Evolutionary conservation across 441 rosid species (phyloP).

Genomic region (Erodium moschatum): DNA sequence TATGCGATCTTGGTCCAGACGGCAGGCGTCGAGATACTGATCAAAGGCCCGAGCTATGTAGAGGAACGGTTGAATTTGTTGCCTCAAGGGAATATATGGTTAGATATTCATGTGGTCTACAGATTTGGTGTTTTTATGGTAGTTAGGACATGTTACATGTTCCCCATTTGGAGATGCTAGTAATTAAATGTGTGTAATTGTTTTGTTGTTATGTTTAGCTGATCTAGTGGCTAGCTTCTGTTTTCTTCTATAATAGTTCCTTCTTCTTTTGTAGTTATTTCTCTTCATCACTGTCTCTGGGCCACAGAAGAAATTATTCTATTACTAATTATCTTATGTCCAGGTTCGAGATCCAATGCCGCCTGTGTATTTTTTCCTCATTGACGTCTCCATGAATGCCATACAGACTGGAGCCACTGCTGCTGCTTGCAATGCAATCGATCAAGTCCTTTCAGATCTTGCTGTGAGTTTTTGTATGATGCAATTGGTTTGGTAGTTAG

Average conservation of each 20-base stretch:
- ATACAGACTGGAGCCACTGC: conserved; percentile 91
- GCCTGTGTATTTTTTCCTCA: conserved; percentile 73
- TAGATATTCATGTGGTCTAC: conserved; percentile 25
- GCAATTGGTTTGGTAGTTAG: too few species aligned
- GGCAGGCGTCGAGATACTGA: conserved; percentile 94
- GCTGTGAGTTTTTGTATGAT: conserved; percentile 29
- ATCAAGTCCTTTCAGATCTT: conserved; percentile 75
- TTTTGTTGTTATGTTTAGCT: neutral
- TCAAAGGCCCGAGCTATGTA: conserved; percentile 89
- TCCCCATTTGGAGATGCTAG: neutral
- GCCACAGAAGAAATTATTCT: neutral
- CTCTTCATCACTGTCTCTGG: neutral
- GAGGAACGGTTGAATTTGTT: conserved; percentile 87
- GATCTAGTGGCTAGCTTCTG: neutral
- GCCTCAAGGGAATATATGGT: conserved; percentile 89
- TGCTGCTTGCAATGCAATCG: conserved; percentile 84
- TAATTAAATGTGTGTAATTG: neutral
- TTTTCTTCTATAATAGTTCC: neutral
- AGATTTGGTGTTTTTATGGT: neutral
- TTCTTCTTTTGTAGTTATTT: conserved; percentile 8
- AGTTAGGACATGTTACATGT: neutral
- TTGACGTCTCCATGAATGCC: conserved; percentile 89
- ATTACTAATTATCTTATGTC: conserved; percentile 18
- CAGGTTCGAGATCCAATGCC: conserved; percentile 98
- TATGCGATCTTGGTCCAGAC: conserved; percentile 92